Percentiles rank a stretch among this genome's conserved stretches.
Evolutionary conservation across 345 rosid genomes (phyloP).

Genomic region (Gossypium anomalum): DNA sequence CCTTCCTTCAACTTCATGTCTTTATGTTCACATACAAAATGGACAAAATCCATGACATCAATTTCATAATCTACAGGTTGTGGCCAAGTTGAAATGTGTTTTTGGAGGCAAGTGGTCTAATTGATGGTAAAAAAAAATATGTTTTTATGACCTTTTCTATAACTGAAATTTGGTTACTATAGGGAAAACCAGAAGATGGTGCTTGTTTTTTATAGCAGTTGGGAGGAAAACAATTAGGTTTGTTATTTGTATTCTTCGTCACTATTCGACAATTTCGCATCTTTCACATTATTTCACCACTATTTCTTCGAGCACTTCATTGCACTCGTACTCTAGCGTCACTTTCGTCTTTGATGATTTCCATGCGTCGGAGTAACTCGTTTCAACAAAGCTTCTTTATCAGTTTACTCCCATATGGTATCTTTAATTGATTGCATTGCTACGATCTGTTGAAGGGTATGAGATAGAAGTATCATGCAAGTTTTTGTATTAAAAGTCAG

Average conservation of each 20-base stretch:
- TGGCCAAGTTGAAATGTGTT: background rate
- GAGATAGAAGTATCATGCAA: background rate
- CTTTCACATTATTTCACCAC: background rate
- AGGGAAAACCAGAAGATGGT: background rate
- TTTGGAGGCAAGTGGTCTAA: background rate
- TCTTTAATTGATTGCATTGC: no score
- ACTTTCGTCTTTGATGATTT: background rate
- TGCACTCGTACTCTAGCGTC: background rate
- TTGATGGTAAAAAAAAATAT: background rate
- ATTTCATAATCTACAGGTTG: slow-evolving; percentile 14
- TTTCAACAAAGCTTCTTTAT: background rate
- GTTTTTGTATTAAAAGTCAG: no score
- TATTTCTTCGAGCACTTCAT: background rate
- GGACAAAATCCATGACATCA: background rate
- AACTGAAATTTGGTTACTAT: background rate
- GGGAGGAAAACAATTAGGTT: background rate
- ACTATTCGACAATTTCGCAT: background rate
- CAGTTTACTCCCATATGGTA: background rate
- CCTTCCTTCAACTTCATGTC: background rate
- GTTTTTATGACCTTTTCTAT: background rate
- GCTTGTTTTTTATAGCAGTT: background rate
- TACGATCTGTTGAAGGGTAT: background rate
- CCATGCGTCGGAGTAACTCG: background rate
- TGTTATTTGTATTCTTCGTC: background rate
- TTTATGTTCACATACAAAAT: background rate